Conservation (phyloP, 805 yeast genomes). For the Aciculoconidium aculeatum region DNA sequence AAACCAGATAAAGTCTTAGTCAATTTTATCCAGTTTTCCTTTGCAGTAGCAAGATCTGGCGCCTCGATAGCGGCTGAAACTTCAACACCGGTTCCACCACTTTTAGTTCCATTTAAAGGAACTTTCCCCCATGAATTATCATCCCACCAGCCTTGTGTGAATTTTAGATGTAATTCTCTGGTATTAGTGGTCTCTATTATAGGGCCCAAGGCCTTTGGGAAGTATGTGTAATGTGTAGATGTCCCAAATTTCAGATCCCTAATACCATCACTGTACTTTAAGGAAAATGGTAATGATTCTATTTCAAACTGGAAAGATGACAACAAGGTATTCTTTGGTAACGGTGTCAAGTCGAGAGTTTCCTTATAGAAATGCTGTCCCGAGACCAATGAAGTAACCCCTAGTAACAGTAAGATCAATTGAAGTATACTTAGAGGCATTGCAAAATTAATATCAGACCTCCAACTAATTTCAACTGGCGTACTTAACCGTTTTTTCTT, state of each 20-base stretch:
- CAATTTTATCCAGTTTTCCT: constrained; percentile 61
- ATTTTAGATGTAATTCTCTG: constrained; percentile 74
- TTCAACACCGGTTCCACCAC: constrained; percentile 96
- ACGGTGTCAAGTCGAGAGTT: constrained; percentile 55
- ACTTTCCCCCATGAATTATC: constrained; percentile 78
- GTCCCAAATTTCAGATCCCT: too few species aligned
- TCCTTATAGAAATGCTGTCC: constrained; percentile 46
- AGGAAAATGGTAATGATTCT: constrained; percentile 42
- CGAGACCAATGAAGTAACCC: constrained; percentile 3
- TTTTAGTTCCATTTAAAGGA: constrained; percentile 61
- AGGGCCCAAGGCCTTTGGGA: constrained; percentile 81
- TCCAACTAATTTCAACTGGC: too few species aligned
- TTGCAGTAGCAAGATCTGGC: constrained; percentile 45
- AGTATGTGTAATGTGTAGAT: constrained; percentile 50
- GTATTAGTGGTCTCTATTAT: constrained; percentile 61
- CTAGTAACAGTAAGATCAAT: too few species aligned
- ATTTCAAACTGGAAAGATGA: constrained; percentile 67
- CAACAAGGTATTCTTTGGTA: constrained; percentile 65
- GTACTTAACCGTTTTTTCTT: too few species aligned
- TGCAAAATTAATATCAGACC: too few species aligned
- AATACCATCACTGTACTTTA: constrained; percentile 11
- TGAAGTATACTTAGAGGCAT: too few species aligned
- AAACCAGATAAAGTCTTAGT: constrained; percentile 79
- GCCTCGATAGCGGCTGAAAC: constrained; percentile 84
- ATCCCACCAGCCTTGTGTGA: constrained; percentile 96